phyloP scores from a whole-genome alignment of 768 basidiomycete genomes.

The Suillus spraguei region DNA sequence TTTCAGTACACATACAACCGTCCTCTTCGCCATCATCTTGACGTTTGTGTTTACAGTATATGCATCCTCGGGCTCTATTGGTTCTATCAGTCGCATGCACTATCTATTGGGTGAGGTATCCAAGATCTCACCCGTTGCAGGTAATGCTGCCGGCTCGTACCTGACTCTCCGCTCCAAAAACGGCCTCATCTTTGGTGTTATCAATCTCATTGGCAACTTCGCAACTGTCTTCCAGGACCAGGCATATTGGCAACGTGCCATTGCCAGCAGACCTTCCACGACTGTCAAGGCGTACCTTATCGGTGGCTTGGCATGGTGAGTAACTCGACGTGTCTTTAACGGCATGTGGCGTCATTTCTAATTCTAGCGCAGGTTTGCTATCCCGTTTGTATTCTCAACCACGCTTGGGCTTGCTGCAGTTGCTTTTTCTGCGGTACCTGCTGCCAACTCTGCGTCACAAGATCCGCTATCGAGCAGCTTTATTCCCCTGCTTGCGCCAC shows the following conservation, averaged over 20 bases:
- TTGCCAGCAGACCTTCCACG: conserved; percentile 81
- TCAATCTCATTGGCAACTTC: conserved; percentile 89
- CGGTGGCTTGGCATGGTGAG: conserved; percentile 85
- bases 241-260: conserved; percentile 92
- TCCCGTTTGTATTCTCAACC: conserved; percentile 85
- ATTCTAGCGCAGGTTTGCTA: conserved; percentile 60
- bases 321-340: conserved; percentile 5
- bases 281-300: conserved; percentile 90
- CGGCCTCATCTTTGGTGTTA: conserved; percentile 82
- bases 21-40: conserved; percentile 87
- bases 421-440: conserved; percentile 59
- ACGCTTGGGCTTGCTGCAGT: conserved; percentile 88
- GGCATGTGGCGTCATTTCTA: not conserved
- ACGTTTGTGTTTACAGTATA: conserved; percentile 80
- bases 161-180: conserved; percentile 77
- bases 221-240: conserved; percentile 65
- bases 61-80: conserved; percentile 77
- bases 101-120: conserved; percentile 69
- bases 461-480: conserved; percentile 52
- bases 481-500: conserved; percentile 42
- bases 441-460: conserved; percentile 27
- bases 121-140: conserved; percentile 57
- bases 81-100: conserved; percentile 78
- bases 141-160: conserved; percentile 88
- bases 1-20: conserved; percentile 78